A percentile compares a stretch with the other conserved stretches of the same genome.
These are phyloP conservation scores for Nannizzia gypsea DNA, from an alignment of 2,329 filamentous ascomycete species.

Conservation along the genomic window DNA sequence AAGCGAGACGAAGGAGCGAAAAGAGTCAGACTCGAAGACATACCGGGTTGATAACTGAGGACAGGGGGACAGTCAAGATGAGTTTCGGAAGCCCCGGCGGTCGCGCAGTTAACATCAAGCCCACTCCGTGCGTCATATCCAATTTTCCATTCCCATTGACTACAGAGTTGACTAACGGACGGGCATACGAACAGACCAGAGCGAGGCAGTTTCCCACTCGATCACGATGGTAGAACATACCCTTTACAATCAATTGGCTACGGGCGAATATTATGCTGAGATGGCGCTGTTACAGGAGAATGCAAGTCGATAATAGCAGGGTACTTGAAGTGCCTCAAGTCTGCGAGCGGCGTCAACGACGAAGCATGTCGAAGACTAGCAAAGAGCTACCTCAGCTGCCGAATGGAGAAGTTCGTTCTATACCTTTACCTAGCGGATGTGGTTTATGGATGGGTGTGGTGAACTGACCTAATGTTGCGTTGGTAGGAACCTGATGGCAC, in stretches of 20 bases:
- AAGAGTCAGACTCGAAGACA: not conserved
- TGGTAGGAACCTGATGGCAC: slow-evolving; percentile 81
- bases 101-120: slow-evolving; percentile 51
- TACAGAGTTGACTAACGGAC: not conserved
- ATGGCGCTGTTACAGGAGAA: slow-evolving; percentile 56
- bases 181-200: slow-evolving; percentile 53
- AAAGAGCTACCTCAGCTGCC: slow-evolving; percentile 77
- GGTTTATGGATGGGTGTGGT: not conserved
- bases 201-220: slow-evolving; percentile 88
- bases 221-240: slow-evolving; percentile 58
- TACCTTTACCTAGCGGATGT: not conserved
- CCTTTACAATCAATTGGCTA: not conserved
- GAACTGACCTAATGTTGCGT: not conserved
- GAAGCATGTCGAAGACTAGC: slow-evolving; percentile 72
- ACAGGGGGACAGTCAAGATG: slow-evolving; percentile 18
- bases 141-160: not conserved
- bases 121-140: slow-evolving; percentile 49
- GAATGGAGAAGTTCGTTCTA: slow-evolving; percentile 75
- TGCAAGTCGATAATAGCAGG: slow-evolving; percentile 79
- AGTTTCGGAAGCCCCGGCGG: slow-evolving; percentile 62
- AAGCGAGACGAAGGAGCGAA: not conserved
- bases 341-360: slow-evolving; percentile 71
- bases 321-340: slow-evolving; percentile 81
- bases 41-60: not conserved
- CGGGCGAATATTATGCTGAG: too few species aligned